A percentile compares a stretch with the other conserved stretches of the same genome.
Conservation (phyloP, 2,329 filamentous ascomycete genomes). For the Dothideomycetidae sp. region DNA sequence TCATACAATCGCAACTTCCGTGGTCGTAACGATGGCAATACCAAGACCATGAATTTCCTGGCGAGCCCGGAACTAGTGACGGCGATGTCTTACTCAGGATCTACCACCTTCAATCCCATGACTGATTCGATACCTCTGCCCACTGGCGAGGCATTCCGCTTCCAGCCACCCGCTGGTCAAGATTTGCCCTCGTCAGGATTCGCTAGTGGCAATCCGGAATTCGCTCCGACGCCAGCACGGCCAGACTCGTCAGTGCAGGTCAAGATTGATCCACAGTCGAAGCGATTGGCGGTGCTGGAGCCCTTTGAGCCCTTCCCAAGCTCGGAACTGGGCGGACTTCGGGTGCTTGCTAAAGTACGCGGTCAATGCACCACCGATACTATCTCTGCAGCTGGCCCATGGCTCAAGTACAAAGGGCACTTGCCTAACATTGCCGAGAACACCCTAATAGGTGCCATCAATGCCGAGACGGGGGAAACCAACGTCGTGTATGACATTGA, state of each 20-base stretch:
- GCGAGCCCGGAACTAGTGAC: conserved; percentile 94
- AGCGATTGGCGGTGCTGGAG: conserved; percentile 78
- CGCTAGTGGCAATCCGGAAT: conserved; percentile 57
- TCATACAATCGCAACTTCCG: conserved; percentile 99
- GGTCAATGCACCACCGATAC: conserved; percentile 99
- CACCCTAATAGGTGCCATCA: conserved; percentile 88
- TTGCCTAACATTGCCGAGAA: conserved; percentile 96
- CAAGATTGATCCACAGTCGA: conserved; percentile 71
- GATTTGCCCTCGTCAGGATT: conserved; percentile 60
- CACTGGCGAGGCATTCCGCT: conserved; percentile 69
- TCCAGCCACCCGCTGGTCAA: conserved; percentile 54
- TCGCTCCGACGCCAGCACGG: conserved; percentile 57
- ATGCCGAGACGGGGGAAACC: conserved; percentile 81
- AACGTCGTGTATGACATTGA: conserved; percentile 83
- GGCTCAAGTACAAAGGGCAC: conserved; percentile 99
- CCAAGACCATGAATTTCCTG: conserved; percentile 95
- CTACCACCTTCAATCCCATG: conserved; percentile 86
- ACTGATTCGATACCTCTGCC: conserved; percentile 72
- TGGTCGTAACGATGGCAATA: conserved; percentile 91
- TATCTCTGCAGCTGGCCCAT: conserved; percentile 90
- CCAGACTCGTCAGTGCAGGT: conserved; percentile 60
- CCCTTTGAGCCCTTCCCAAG: conserved; percentile 76
- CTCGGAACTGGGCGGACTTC: conserved; percentile 59
- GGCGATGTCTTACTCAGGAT: conserved; percentile 84
- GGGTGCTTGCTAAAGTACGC: conserved; percentile 87